A percentile compares a stretch with the other conserved stretches of the same genome.
Conservation (phyloP, 2,329 filamentous ascomycete species). For the Microthyrium microscopicum region DNA sequence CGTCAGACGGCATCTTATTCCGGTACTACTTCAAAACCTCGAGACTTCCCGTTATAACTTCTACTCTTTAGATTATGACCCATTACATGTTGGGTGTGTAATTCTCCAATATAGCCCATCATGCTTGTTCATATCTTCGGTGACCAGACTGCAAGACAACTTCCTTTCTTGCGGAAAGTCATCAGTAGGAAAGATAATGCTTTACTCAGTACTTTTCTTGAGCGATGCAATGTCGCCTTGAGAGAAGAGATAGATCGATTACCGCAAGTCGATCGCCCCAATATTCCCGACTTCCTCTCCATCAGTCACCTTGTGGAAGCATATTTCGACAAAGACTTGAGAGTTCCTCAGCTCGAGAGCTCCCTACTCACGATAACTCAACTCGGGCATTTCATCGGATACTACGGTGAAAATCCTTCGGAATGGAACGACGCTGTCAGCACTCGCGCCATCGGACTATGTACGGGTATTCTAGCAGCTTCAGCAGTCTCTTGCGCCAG, state of each 20-base stretch:
- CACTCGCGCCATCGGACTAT: constrained; percentile 18
- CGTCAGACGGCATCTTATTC: too few relatives aligned
- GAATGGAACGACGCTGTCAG: constrained; percentile 33
- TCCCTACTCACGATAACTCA: constrained; percentile 48
- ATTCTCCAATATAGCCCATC: too few relatives aligned
- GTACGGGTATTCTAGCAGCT: constrained; percentile 28
- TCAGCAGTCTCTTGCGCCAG: constrained; percentile 26
- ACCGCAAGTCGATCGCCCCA: constrained; percentile 37
- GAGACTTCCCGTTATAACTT: too few relatives aligned
- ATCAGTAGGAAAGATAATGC: constrained; percentile 34
- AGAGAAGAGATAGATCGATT: constrained; percentile 43
- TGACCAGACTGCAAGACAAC: constrained; percentile 54
- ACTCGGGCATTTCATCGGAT: constrained; percentile 52
- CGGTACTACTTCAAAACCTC: too few relatives aligned
- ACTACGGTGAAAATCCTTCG: constrained; percentile 35
- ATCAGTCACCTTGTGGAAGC: constrained; percentile 48
- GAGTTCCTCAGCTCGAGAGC: constrained; percentile 47
- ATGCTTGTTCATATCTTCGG: constrained; percentile 46
- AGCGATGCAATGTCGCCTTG: constrained; percentile 39
- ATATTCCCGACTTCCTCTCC: constrained; percentile 44
- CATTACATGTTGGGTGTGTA: too few relatives aligned
- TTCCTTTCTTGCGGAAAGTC: constrained; percentile 39
- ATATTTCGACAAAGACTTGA: constrained; percentile 41
- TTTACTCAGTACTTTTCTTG: constrained; percentile 45
- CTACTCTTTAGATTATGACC: too few relatives aligned